Conservation (phyloP, 2,329 filamentous ascomycete species). For the Fusarium temperatum region DNA sequence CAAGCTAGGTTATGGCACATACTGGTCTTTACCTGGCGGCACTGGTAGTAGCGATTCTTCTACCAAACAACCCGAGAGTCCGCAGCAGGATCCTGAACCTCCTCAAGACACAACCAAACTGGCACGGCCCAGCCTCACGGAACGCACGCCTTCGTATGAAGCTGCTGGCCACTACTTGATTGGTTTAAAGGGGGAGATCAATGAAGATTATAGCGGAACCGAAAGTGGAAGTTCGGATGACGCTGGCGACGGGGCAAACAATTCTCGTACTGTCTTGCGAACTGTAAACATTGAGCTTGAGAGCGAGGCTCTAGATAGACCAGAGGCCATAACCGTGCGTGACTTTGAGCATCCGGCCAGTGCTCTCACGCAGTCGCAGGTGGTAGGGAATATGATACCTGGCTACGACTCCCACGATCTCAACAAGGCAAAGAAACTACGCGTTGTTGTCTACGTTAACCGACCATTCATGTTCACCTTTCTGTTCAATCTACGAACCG, state of each 20-base stretch:
- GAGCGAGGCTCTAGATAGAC: slow-evolving; percentile 48
- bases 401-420: slow-evolving; percentile 55
- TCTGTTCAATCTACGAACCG: slow-evolving; percentile 69
- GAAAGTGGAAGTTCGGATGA: slow-evolving; percentile 48
- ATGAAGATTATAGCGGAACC: slow-evolving; percentile 52
- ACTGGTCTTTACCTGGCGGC: slow-evolving; percentile 62
- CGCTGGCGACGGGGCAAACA: slow-evolving; percentile 47
- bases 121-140: slow-evolving; percentile 13
- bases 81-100: slow-evolving; percentile 22
- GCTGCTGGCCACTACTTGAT: slow-evolving; percentile 67
- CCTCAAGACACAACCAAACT: slow-evolving; percentile 9
- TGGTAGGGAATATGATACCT: slow-evolving; percentile 46
- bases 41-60: slow-evolving; percentile 24
- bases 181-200: slow-evolving; percentile 72
- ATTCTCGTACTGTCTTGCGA: slow-evolving; percentile 68
- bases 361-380: slow-evolving; percentile 46
- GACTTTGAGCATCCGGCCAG: slow-evolving; percentile 54
- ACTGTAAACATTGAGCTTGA: slow-evolving; percentile 74
- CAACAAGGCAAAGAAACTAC: slow-evolving; percentile 66
- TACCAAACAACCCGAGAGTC: slow-evolving; percentile 17
- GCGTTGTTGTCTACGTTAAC: slow-evolving; percentile 77
- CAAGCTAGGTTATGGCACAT: slow-evolving; percentile 73
- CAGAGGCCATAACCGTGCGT: slow-evolving; percentile 56
- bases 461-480: slow-evolving; percentile 82
- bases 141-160: slow-evolving; percentile 41